A percentile compares a stretch with the other conserved stretches of the same genome.
Evolutionary conservation across 2,329 filamentous ascomycete genomes (phyloP).

Genomic region (Ophidiomyces ophidiicola): DNA sequence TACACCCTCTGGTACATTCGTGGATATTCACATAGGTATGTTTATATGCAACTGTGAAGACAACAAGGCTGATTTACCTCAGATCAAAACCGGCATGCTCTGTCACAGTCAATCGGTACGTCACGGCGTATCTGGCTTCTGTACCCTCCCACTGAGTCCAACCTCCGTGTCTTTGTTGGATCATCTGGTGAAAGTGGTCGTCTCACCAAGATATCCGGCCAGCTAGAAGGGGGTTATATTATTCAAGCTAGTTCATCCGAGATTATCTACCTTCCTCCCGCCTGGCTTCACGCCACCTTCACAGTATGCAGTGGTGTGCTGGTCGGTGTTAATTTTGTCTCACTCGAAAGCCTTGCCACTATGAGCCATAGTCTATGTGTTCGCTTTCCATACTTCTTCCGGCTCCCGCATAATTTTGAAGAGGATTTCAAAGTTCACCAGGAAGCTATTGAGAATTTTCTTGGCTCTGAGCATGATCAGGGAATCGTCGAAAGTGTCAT

Average conservation of each 20-base stretch:
- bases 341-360: constrained; percentile 3
- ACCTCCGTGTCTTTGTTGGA: constrained; percentile 6
- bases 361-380: constrained; percentile 1
- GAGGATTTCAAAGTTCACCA: constrained; percentile 1
- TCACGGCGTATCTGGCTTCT: background rate
- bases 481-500: background rate
- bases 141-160: constrained; percentile 5
- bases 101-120: constrained; percentile 1
- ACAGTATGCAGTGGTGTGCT: background rate
- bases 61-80: background rate
- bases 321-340: constrained; percentile 7
- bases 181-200: constrained; percentile 4
- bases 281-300: constrained; percentile 11
- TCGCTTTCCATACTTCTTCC: background rate
- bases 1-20: background rate
- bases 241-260: constrained; percentile 3
- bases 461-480: background rate
- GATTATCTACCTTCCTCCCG: constrained; percentile 7
- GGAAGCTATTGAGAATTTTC: background rate
- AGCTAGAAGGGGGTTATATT: background rate
- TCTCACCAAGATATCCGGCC: constrained; percentile 7
- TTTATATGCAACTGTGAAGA: background rate
- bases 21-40: constrained; percentile 1
- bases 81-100: constrained; percentile 4
- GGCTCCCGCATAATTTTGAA: background rate